phyloP scores from a whole-genome alignment of 768 basidiomycete species.

The Amanita inopinata region DNA sequence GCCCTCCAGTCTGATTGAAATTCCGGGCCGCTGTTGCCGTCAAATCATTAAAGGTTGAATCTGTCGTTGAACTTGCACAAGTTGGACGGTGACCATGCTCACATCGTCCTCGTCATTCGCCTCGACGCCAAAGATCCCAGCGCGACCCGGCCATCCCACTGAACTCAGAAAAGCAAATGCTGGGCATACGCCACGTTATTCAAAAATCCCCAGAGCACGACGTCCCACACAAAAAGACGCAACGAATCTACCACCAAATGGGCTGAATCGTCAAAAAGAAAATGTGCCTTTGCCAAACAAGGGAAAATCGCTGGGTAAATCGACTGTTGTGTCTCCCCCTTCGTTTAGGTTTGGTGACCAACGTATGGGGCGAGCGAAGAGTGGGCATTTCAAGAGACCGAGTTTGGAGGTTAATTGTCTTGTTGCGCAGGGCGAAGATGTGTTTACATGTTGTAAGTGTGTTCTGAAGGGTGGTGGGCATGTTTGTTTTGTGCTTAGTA shows the following conservation, averaged over 20 bases:
- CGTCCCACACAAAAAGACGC: constrained; percentile 7
- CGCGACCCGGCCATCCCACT: not conserved
- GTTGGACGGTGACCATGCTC: constrained; percentile 3
- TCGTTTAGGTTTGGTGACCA: not conserved
- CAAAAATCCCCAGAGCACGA: not conserved
- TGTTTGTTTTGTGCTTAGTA: not conserved
- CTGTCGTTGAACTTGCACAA: no score
- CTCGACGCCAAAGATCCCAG: not conserved
- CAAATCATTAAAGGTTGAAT: no score
- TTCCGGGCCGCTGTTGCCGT: no score
- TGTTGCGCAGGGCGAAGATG: not conserved
- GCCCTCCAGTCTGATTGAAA: no score
- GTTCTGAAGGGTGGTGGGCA: no score
- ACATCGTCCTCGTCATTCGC: not conserved
- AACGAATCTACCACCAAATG: constrained; percentile 6
- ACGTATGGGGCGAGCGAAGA: constrained; percentile 5
- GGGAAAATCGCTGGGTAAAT: not conserved
- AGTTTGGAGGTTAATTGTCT: constrained; percentile 5
- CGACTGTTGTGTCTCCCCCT: not conserved
- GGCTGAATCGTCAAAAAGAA: not conserved
- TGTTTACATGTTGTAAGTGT: not conserved
- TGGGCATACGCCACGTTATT: not conserved
- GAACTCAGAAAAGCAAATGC: not conserved
- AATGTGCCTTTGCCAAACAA: not conserved
- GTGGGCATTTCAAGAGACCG: constrained; percentile 4